phyloP scores from a whole-genome alignment of 768 basidiomycete genomes.

The Boletus reticuloceps region DNA sequence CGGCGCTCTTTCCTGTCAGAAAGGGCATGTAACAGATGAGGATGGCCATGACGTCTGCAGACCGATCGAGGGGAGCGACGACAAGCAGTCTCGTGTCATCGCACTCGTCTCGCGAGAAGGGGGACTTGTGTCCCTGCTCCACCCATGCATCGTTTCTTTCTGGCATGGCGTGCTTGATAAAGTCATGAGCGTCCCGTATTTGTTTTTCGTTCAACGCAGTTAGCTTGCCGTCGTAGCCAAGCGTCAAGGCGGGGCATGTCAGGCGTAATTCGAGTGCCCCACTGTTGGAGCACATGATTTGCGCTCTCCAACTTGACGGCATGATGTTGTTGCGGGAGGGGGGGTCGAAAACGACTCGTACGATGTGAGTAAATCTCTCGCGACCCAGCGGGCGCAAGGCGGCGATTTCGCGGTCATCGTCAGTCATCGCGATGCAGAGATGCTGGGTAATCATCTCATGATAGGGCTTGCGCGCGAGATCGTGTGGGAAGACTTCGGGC shows the following conservation, averaged over 20 bases:
- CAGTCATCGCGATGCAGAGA: not conserved
- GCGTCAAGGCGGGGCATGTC: not conserved
- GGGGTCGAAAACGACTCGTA: no score
- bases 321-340: no score
- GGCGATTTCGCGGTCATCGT: slow-evolving; percentile 3
- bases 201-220: not conserved
- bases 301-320: slow-evolving; percentile 1
- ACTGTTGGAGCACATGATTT: not conserved
- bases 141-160: not conserved
- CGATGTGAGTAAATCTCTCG: not conserved
- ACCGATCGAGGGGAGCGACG: not conserved
- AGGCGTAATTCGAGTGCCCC: not conserved
- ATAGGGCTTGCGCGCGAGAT: not conserved
- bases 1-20: not conserved
- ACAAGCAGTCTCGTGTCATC: not conserved
- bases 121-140: not conserved
- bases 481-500: not conserved
- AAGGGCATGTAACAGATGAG: not conserved
- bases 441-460: not conserved
- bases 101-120: not conserved
- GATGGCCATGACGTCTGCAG: not conserved
- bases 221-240: not conserved
- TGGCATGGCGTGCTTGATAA: not conserved
- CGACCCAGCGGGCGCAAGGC: not conserved
- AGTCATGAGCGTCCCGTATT: not conserved